Percentiles rank a stretch among this genome's conserved stretches.
Evolutionary conservation across 192 early-diverging fungal genomes (phyloP).

Genomic region (Dissophora globulifera): DNA sequence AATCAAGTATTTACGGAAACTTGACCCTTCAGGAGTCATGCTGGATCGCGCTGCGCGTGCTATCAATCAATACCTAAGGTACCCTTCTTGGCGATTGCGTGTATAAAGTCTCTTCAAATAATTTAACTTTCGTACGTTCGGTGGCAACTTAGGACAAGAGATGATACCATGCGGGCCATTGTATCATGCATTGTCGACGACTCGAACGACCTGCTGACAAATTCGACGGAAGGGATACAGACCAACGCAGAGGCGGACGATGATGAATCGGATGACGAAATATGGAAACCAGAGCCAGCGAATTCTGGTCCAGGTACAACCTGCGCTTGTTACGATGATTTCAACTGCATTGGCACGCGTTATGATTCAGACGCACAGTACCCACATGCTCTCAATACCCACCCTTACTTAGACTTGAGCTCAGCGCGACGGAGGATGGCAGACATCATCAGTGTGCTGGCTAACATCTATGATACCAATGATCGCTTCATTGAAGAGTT

Average conservation of each 20-base stretch:
- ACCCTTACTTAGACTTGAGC: conserved; percentile 25
- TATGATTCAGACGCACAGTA: background rate
- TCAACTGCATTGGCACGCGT: background rate
- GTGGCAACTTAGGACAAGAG: conserved; percentile 52
- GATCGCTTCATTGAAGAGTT: conserved; percentile 80
- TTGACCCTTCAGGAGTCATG: conserved; percentile 75
- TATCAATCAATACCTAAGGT: conserved; percentile 70
- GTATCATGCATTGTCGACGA: conserved; percentile 74
- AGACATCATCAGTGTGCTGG: conserved; percentile 75
- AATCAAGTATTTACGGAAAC: conserved; percentile 72
- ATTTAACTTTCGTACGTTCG: background rate
- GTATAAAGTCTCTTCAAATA: background rate
- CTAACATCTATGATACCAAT: conserved; percentile 75
- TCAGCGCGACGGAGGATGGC: conserved; percentile 44
- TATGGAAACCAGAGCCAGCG: conserved; percentile 72
- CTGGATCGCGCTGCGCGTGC: conserved; percentile 69
- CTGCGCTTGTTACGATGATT: background rate
- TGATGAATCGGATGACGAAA: conserved; percentile 60
- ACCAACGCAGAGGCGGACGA: conserved; percentile 58
- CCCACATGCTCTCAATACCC: background rate
- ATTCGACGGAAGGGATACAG: conserved; percentile 37
- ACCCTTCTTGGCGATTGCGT: background rate
- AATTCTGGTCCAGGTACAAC: conserved; percentile 62
- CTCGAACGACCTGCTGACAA: conserved; percentile 63
- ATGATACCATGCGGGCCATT: conserved; percentile 75